Evolutionary conservation across 768 basidiomycete genomes (phyloP).

Genomic region (Nidularia sp.): DNA sequence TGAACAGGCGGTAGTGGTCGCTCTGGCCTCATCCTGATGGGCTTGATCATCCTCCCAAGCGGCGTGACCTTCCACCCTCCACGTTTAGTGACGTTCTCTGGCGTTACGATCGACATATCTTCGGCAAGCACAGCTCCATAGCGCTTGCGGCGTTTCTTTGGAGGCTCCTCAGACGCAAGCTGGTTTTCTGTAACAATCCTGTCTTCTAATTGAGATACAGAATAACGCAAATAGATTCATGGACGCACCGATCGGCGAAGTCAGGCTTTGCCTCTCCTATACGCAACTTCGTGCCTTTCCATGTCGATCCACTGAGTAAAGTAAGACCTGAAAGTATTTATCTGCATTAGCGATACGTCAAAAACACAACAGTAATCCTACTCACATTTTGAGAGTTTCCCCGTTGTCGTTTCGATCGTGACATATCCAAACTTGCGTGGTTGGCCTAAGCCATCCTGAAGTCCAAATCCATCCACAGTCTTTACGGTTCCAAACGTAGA

Average conservation of each 20-base stretch:
- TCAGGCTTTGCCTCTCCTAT: slow-evolving; percentile 83
- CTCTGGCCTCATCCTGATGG: slow-evolving; percentile 67
- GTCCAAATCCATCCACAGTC: slow-evolving; percentile 66
- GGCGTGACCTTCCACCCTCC: slow-evolving; percentile 69
- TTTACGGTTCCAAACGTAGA: slow-evolving; percentile 66
- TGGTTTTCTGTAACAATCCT: slow-evolving; percentile 22
- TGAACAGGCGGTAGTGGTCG: slow-evolving; percentile 46
- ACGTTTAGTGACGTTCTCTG: slow-evolving; percentile 46
- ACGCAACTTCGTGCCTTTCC: slow-evolving; percentile 84
- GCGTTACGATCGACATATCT: slow-evolving; percentile 65
- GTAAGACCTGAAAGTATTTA: slow-evolving; percentile 52
- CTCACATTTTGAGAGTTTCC: slow-evolving; percentile 64
- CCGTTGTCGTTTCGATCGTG: slow-evolving; percentile 61
- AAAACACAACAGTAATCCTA: slow-evolving; percentile 2
- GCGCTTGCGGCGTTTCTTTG: slow-evolving; percentile 40
- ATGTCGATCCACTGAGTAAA: slow-evolving; percentile 73
- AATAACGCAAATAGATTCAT: not conserved
- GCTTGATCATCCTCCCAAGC: slow-evolving; percentile 60
- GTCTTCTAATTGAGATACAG: not conserved
- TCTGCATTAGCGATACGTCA: not conserved
- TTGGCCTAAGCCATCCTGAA: slow-evolving; percentile 58
- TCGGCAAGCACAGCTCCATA: slow-evolving; percentile 38
- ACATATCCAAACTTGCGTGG: slow-evolving; percentile 72
- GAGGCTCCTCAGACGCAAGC: slow-evolving; percentile 22
- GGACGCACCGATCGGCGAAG: slow-evolving; percentile 54